These are phyloP conservation scores for Boletales sp. DNA, from an alignment of 768 basidiomycete species.

Conservation along the genomic window DNA sequence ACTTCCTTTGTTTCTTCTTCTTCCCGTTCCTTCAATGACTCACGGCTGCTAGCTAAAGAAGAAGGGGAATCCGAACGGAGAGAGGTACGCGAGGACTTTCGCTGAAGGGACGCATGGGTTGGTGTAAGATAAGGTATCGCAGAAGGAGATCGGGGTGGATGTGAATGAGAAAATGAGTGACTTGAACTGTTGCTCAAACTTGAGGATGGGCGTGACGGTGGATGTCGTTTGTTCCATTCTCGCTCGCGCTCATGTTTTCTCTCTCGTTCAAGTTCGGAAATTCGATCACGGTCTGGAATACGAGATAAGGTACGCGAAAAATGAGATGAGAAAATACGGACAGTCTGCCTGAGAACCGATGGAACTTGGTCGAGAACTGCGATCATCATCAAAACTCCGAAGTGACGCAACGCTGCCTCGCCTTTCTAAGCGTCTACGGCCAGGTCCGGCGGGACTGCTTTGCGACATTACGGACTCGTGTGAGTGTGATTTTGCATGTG, in stretches of 20 bases:
- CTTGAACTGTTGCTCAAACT: constrained; percentile 38
- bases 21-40: constrained; percentile 30
- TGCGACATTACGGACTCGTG: constrained; percentile 14
- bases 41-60: constrained; percentile 35
- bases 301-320: background rate
- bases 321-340: constrained; percentile 29
- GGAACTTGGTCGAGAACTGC: constrained; percentile 44
- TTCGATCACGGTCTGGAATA: constrained; percentile 42
- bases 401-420: constrained; percentile 41
- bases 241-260: constrained; percentile 47
- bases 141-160: constrained; percentile 40
- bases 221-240: constrained; percentile 51
- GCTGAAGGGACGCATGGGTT: constrained; percentile 28
- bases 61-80: constrained; percentile 42
- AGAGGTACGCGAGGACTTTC: constrained; percentile 32
- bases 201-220: constrained; percentile 40
- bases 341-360: constrained; percentile 50
- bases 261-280: constrained; percentile 41
- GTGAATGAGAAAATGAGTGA: constrained; percentile 31
- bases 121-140: constrained; percentile 34
- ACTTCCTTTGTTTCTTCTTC: constrained; percentile 32
- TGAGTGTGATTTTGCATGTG: constrained; percentile 19
- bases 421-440: constrained; percentile 16
- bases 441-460: constrained; percentile 3
- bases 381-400: constrained; percentile 38